phyloP scores from a whole-genome alignment of 2,329 filamentous ascomycete species.

The Pseudogymnoascus sp. region DNA sequence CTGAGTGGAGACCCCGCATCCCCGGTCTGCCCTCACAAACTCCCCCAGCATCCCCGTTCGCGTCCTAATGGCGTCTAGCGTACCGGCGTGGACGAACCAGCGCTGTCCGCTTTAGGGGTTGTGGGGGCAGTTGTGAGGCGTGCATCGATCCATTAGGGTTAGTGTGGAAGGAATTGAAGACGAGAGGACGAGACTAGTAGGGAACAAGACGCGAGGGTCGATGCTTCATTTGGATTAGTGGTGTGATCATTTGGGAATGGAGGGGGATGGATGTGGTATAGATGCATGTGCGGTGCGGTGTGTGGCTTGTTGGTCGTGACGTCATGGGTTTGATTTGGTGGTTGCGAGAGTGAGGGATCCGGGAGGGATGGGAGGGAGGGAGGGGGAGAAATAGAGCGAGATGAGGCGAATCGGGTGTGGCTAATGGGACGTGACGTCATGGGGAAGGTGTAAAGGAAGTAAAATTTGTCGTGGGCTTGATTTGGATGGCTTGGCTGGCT shows the following conservation, averaged over 20 bases:
- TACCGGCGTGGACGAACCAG: background rate
- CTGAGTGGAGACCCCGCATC: background rate
- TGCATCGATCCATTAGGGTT: background rate
- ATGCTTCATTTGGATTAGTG: constrained; percentile 4
- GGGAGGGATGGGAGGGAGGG: background rate
- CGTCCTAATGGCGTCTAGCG: background rate
- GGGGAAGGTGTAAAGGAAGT: background rate
- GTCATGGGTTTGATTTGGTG: background rate
- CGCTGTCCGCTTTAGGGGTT: background rate
- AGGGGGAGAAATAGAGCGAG: background rate
- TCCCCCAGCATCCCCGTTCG: background rate
- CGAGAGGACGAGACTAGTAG: background rate
- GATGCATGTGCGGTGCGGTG: background rate
- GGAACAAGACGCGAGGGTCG: background rate
- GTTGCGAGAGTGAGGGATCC: background rate
- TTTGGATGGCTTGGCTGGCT: background rate
- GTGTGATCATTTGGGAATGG: no score
- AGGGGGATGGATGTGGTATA: background rate
- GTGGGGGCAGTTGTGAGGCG: background rate
- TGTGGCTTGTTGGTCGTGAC: background rate
- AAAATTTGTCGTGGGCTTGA: background rate
- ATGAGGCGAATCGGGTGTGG: background rate
- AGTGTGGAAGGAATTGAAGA: background rate
- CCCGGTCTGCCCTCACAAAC: background rate
- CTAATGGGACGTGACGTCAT: background rate